A percentile compares a stretch with the other conserved stretches of the same genome.
Evolutionary conservation across 1,139 yeast genomes (phyloP).

Genomic region (Zygoascus hellenicus): DNA sequence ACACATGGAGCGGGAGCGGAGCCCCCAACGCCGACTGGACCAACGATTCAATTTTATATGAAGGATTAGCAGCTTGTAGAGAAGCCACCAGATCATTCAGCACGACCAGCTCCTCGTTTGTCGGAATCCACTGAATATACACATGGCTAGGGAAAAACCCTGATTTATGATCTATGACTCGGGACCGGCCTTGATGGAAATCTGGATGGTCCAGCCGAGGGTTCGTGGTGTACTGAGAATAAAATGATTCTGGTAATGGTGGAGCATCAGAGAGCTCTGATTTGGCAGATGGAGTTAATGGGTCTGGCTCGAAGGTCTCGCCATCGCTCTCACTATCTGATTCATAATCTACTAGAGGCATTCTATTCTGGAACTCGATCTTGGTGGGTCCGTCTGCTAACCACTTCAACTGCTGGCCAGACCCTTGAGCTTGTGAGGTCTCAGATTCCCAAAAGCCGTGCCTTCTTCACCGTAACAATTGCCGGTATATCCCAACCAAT

Average conservation of each 20-base stretch:
- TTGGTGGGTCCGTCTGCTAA: background rate
- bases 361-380: background rate
- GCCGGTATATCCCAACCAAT: conserved; percentile 1
- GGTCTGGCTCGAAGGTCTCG: background rate
- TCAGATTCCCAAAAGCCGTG: no score
- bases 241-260: conserved; percentile 27
- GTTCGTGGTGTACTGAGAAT: conserved; percentile 25
- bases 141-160: conserved; percentile 35
- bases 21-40: conserved; percentile 26
- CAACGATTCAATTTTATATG: conserved; percentile 20
- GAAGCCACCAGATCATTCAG: conserved; percentile 3
- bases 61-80: no score
- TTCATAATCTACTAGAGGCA: conserved; percentile 15
- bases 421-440: no score
- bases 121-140: conserved; percentile 31
- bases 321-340: conserved; percentile 14
- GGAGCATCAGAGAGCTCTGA: conserved; percentile 14
- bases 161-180: conserved; percentile 26
- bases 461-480: background rate
- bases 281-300: background rate
- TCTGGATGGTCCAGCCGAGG: conserved; percentile 24
- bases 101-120: background rate
- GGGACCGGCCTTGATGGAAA: conserved; percentile 27
- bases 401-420: no score
- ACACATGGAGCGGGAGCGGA: conserved; percentile 30